A percentile compares a stretch with the other conserved stretches of the same genome.
These are phyloP conservation scores for Backusella morwellensis DNA, from an alignment of 192 early-diverging fungal genomes.

Conservation along the genomic window DNA sequence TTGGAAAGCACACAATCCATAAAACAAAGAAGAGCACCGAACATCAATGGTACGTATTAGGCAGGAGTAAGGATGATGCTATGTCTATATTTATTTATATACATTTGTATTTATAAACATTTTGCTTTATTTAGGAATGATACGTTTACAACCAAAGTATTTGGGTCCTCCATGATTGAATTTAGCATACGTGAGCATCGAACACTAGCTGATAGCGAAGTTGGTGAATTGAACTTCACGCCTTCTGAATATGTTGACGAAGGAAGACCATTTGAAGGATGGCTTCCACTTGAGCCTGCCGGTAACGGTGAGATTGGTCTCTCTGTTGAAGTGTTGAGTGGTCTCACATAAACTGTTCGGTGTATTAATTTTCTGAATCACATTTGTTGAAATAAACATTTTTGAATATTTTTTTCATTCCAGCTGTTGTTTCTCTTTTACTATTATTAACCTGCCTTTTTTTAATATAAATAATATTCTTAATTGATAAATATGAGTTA, in stretches of 20 bases:
- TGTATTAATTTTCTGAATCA: constrained; percentile 1
- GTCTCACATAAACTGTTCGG: not conserved
- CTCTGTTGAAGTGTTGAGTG: constrained; percentile 10
- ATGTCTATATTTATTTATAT: not conserved
- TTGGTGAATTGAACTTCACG: constrained; percentile 57
- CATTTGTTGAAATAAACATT: constrained; percentile 6
- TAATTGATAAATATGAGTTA: not conserved
- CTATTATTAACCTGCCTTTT: not conserved
- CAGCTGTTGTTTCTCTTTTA: not conserved
- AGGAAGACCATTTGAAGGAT: constrained; percentile 19
- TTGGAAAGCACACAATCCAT: constrained; percentile 55
- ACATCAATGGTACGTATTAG: constrained; percentile 49
- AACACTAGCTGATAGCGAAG: constrained; percentile 51
- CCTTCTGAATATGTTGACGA: constrained; percentile 49
- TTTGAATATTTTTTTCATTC: not conserved
- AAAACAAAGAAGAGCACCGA: constrained; percentile 73
- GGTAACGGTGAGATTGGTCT: constrained; percentile 27
- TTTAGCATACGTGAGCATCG: constrained; percentile 67
- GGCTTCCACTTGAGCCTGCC: constrained; percentile 20
- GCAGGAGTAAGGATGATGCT: not conserved
- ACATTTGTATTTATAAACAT: not conserved
- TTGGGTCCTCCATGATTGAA: constrained; percentile 36
- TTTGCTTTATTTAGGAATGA: constrained; percentile 22
- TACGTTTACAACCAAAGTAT: constrained; percentile 16
- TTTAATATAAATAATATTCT: not conserved